Evolutionary conservation across 495 filamentous ascomycete species (phyloP).

Genomic region (Cercophora scortea): DNA sequence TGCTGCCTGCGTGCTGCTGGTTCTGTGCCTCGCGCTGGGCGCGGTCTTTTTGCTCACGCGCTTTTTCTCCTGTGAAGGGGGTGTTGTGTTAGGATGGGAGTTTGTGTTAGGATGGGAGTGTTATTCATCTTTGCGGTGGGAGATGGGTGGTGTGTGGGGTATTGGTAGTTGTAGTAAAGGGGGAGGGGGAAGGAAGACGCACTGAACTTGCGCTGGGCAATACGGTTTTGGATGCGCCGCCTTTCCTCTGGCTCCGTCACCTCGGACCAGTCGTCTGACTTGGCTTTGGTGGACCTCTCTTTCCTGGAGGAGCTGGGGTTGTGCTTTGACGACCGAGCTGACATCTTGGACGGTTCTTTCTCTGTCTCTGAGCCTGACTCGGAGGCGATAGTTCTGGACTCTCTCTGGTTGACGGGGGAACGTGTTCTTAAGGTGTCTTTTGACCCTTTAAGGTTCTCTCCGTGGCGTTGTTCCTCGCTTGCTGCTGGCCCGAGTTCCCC

Average conservation of each 20-base stretch:
- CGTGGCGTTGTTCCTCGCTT: background rate
- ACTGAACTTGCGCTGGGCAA: constrained; percentile 56
- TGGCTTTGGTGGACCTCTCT: constrained; percentile 22
- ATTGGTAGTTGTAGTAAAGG: background rate
- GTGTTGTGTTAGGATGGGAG: constrained; percentile 9
- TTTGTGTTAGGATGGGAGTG: constrained; percentile 13
- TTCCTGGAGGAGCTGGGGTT: constrained; percentile 22
- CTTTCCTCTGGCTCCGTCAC: constrained; percentile 52
- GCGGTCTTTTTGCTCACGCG: constrained; percentile 49
- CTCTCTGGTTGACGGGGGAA: too few relatives aligned
- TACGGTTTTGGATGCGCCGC: constrained; percentile 52
- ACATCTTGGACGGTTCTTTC: constrained; percentile 23
- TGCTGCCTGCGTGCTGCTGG: constrained; percentile 43
- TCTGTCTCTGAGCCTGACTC: constrained; percentile 27
- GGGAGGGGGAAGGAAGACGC: constrained; percentile 14
- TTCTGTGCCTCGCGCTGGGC: constrained; percentile 49
- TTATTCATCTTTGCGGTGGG: too few relatives aligned
- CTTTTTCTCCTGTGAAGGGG: constrained; percentile 46
- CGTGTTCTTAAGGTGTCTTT: too few relatives aligned
- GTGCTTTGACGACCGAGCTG: constrained; percentile 24
- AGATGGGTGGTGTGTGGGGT: background rate
- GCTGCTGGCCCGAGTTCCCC: constrained; percentile 4
- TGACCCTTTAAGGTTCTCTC: too few relatives aligned
- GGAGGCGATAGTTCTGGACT: too few relatives aligned
- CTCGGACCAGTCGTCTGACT: constrained; percentile 52